Evolutionary conservation across 2,329 filamentous ascomycete species (phyloP).

Genomic region (Parascedosporium putredinis): DNA sequence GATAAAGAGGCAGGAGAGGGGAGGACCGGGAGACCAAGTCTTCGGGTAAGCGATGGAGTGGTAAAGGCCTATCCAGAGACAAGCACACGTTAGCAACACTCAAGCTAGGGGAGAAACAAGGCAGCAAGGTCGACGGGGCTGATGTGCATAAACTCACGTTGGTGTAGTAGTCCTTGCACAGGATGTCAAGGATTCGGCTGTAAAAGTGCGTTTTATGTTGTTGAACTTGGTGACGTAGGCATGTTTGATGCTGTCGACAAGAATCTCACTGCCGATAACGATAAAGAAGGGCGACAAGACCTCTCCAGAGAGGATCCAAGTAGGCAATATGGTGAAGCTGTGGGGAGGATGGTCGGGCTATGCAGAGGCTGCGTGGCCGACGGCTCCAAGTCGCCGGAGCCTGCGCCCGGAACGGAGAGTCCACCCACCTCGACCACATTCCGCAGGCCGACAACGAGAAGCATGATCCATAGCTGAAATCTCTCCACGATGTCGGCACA

Average conservation of each 20-base stretch:
- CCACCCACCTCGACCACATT: slow-evolving; percentile 95
- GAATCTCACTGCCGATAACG: slow-evolving; percentile 90
- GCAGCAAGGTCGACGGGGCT: neutral
- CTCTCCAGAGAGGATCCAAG: slow-evolving; percentile 66
- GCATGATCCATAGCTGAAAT: slow-evolving; percentile 96
- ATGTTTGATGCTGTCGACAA: slow-evolving; percentile 95
- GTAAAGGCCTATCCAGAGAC: slow-evolving; percentile 58
- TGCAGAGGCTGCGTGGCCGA: slow-evolving; percentile 47
- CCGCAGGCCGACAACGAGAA: slow-evolving; percentile 88
- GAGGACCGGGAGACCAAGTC: slow-evolving; percentile 82
- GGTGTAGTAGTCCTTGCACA: slow-evolving; percentile 97
- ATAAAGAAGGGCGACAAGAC: slow-evolving; percentile 88
- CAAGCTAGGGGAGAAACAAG: slow-evolving; percentile 11
- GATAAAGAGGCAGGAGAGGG: slow-evolving; percentile 94
- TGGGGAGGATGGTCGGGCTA: slow-evolving; percentile 71
- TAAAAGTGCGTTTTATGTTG: slow-evolving; percentile 85
- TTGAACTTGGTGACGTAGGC: slow-evolving; percentile 98
- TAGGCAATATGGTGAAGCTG: slow-evolving; percentile 82
- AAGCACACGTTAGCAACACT: neutral
- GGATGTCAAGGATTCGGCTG: slow-evolving; percentile 76
- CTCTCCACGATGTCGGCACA: slow-evolving; percentile 95
- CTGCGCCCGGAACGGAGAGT: slow-evolving; percentile 51
- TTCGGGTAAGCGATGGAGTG: slow-evolving; percentile 78
- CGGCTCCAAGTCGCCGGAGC: slow-evolving; percentile 27
- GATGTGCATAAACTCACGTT: slow-evolving; percentile 47